Conservation (phyloP, 139 green algal species). For the Protoeuglena noctilucae region DNA sequence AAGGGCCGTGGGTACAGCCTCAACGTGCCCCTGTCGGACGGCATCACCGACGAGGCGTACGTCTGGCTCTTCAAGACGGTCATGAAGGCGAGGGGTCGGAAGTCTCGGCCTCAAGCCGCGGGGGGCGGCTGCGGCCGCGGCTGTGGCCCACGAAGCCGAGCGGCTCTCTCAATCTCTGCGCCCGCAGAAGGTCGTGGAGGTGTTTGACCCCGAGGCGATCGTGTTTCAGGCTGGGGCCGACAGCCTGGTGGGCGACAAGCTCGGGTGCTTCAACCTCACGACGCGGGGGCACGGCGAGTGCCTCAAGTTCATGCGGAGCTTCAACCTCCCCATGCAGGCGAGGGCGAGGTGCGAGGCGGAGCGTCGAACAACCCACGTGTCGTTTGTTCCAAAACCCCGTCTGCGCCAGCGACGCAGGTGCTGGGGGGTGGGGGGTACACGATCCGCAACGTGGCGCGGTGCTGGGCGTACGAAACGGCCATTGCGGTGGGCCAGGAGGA, state of each 20-base stretch:
- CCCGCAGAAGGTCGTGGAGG: constrained; percentile 47
- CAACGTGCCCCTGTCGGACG: constrained; percentile 65
- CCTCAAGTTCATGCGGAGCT: constrained; percentile 76
- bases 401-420: not conserved
- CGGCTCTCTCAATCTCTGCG: too few relatives aligned
- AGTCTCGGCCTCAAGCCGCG: too few relatives aligned
- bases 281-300: constrained; percentile 70
- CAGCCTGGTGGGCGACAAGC: constrained; percentile 63
- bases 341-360: constrained; percentile 25
- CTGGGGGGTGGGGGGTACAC: constrained; percentile 82
- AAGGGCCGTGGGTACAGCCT: constrained; percentile 50
- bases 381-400: not conserved
- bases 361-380: not conserved
- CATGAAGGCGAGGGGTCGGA: too few relatives aligned
- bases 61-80: constrained; percentile 58
- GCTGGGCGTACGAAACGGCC: constrained; percentile 49
- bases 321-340: constrained; percentile 74
- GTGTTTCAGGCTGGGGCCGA: constrained; percentile 79
- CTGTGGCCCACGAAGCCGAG: too few relatives aligned
- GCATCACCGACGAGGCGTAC: constrained; percentile 56
- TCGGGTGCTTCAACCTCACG: constrained; percentile 86
- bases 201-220: constrained; percentile 52
- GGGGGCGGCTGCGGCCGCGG: too few relatives aligned
- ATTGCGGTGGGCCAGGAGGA: not conserved
- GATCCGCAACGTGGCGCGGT: constrained; percentile 85